phyloP scores from a whole-genome alignment of 2,329 filamentous ascomycete species.

The Colletotrichum sp. region DNA sequence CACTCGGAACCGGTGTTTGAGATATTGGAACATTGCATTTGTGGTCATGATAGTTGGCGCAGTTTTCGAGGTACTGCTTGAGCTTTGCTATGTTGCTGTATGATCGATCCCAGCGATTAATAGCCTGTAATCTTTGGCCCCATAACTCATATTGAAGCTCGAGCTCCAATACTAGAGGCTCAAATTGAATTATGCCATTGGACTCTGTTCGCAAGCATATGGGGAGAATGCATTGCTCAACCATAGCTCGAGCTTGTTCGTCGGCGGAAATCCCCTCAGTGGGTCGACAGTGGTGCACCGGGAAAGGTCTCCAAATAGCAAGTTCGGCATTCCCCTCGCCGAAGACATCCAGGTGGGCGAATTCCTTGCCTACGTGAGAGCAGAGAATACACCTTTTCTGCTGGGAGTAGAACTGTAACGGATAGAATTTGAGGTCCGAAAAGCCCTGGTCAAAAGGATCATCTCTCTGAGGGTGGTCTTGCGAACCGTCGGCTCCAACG shows the following conservation, averaged over 20 bases:
- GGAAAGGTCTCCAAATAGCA: neutral
- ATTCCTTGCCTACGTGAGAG: neutral
- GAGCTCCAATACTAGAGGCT: neutral
- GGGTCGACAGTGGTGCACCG: neutral
- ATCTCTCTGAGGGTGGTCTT: neutral
- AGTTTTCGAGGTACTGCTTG: neutral
- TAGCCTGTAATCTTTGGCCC: neutral
- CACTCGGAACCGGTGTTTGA: neutral
- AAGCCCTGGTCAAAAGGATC: neutral
- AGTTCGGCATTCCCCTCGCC: neutral
- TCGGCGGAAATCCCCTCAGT: neutral
- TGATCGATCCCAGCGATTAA: neutral
- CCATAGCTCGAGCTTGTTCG: neutral
- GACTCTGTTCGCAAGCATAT: neutral
- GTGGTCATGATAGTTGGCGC: neutral
- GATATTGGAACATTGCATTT: neutral
- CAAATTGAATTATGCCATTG: neutral
- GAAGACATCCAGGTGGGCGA: neutral
- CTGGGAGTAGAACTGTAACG: neutral
- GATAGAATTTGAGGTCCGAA: neutral
- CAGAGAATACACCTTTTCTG: neutral
- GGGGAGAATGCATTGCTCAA: neutral
- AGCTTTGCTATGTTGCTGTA: neutral
- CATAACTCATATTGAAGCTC: neutral
- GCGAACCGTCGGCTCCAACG: neutral